Conservation (phyloP, 2,329 filamentous ascomycete genomes). For the Sclerotinia glacialis region DNA sequence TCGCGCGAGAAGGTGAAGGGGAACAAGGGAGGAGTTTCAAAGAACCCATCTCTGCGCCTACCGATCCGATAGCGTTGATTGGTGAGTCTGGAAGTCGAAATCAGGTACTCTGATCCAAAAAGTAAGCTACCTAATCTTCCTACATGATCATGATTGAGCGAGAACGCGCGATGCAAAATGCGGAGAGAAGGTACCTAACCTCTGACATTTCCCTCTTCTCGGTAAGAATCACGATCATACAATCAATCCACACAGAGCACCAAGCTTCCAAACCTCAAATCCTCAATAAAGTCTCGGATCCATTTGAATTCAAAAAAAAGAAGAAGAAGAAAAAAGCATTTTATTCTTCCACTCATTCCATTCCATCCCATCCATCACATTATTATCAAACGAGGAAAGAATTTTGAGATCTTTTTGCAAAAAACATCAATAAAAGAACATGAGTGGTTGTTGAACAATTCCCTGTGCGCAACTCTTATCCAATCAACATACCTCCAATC, state of each 20-base stretch:
- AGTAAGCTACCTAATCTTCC: neutral
- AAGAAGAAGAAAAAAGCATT: too few species aligned
- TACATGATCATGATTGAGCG: neutral
- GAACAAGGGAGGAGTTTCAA: slow-evolving; percentile 11
- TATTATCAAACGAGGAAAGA: too few species aligned
- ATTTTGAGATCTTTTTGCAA: too few species aligned
- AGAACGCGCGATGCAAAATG: neutral
- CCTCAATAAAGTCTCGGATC: neutral
- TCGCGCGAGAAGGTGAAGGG: neutral
- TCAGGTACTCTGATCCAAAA: neutral
- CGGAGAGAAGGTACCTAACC: neutral
- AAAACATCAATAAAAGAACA: neutral
- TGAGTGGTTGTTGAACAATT: neutral
- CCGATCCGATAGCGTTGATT: neutral
- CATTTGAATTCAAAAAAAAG: neutral
- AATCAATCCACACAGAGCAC: too few species aligned
- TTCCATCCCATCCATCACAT: neutral
- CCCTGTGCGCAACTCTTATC: neutral
- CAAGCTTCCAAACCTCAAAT: too few species aligned
- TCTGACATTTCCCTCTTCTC: neutral
- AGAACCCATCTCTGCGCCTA: neutral
- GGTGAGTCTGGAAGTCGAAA: neutral
- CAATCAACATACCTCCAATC: slow-evolving; percentile 19
- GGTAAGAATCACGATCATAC: too few species aligned
- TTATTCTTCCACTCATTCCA: too few species aligned